phyloP scores from a whole-genome alignment of 1,284 basidiomycete genomes.

The Ustilago crameri region DNA sequence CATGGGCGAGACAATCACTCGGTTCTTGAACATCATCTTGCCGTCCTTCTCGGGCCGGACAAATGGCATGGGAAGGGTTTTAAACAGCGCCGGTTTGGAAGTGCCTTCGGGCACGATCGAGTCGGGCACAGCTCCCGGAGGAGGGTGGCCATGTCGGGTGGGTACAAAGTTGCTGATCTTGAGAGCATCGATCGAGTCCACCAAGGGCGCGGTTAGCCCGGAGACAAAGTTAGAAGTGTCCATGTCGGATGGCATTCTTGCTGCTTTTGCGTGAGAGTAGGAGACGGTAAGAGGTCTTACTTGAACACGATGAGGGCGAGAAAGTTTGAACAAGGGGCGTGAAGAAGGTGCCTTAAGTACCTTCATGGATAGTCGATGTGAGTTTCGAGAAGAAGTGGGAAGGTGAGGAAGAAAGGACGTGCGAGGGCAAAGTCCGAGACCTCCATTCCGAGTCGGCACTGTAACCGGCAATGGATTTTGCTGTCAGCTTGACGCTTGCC shows the following conservation, averaged over 20 bases:
- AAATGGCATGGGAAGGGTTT: constrained; percentile 43
- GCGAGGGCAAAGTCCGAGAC: too few relatives aligned
- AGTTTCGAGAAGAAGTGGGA: too few relatives aligned
- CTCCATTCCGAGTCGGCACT: too few relatives aligned
- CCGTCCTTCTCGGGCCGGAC: constrained; percentile 11
- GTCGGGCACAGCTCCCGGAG: constrained; percentile 56
- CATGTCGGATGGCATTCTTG: constrained; percentile 21
- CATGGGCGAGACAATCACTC: constrained; percentile 61
- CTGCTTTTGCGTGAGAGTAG: background rate
- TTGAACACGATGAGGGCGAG: background rate
- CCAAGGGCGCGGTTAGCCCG: constrained; percentile 32
- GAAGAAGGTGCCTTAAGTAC: too few relatives aligned
- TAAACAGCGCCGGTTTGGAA: constrained; percentile 56
- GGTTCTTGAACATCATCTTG: constrained; percentile 59
- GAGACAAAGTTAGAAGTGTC: constrained; percentile 41
- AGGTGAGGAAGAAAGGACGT: too few relatives aligned
- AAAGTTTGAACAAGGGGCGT: too few relatives aligned
- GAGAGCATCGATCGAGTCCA: constrained; percentile 33
- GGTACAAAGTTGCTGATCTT: constrained; percentile 44
- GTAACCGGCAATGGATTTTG: background rate
- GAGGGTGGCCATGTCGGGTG: constrained; percentile 39
- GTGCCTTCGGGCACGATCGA: constrained; percentile 49
- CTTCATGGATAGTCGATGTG: too few relatives aligned
- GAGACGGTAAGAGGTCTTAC: constrained; percentile 19
- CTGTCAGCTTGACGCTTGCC: too few relatives aligned